Percentiles rank a stretch among this genome's conserved stretches.
Conservation (phyloP, 2,329 filamentous ascomycete genomes). For the Penicillium sp. region DNA sequence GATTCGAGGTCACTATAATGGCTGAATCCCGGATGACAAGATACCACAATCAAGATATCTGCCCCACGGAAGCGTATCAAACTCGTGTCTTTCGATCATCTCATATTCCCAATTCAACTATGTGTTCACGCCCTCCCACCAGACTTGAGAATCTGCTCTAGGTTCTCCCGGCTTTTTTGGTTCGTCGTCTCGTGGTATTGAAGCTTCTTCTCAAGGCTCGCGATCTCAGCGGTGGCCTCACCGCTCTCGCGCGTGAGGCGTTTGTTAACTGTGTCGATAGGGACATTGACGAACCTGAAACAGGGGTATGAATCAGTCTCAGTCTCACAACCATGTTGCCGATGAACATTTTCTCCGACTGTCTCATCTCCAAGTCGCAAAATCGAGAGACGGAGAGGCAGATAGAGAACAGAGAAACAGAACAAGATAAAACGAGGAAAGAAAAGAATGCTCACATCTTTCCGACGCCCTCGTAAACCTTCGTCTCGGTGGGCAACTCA, state of each 20-base stretch:
- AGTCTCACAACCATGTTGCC: background rate
- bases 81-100: background rate
- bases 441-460: constrained; percentile 71
- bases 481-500: constrained; percentile 70
- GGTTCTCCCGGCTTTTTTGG: constrained; percentile 88
- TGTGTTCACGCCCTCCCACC: constrained; percentile 39
- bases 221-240: constrained; percentile 73
- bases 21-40: background rate
- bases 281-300: constrained; percentile 79
- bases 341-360: background rate
- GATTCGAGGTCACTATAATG: background rate
- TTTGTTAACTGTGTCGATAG: constrained; percentile 68
- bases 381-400: constrained; percentile 3
- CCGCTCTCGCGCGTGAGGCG: constrained; percentile 74
- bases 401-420: constrained; percentile 13
- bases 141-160: constrained; percentile 78
- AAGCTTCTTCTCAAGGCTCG: constrained; percentile 80
- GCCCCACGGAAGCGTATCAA: background rate
- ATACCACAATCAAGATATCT: background rate
- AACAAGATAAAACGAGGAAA: background rate
- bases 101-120: background rate
- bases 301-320: background rate
- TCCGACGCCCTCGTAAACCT: constrained; percentile 90
- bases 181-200: constrained; percentile 92
- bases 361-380: background rate